phyloP scores from a whole-genome alignment of 148 eudicot species.

The Chenopodium quinoa region DNA sequence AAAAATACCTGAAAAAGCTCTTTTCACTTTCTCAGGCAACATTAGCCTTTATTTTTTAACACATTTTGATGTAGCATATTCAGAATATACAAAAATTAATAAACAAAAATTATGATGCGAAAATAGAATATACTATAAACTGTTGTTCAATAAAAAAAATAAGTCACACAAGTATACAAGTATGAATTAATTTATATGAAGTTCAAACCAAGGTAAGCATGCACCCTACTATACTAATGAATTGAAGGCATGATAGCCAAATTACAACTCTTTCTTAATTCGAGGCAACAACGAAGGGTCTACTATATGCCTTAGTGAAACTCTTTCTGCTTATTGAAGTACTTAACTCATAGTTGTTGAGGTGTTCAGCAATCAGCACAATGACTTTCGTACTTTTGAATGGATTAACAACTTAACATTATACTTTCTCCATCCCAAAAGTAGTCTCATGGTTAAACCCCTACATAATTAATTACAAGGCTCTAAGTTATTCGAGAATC shows the following conservation, averaged over 20 bases:
- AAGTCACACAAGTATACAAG: neutral
- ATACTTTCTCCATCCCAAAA: too few relatives aligned
- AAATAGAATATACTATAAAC: too few relatives aligned
- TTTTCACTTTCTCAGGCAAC: constrained; percentile 15
- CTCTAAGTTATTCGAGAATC: too few relatives aligned
- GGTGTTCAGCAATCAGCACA: too few relatives aligned
- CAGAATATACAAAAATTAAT: constrained; percentile 8
- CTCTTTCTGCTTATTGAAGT: neutral
- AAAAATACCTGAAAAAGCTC: neutral
- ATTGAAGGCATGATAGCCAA: neutral
- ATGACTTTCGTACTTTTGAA: too few relatives aligned
- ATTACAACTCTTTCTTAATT: neutral
- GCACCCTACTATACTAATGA: neutral
- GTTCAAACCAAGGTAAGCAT: neutral
- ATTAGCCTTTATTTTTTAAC: neutral
- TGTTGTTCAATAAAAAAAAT: too few relatives aligned
- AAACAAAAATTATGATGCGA: neutral
- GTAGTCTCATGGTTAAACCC: too few relatives aligned
- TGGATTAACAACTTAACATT: too few relatives aligned
- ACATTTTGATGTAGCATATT: neutral
- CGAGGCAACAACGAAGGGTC: neutral
- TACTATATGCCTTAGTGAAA: neutral
- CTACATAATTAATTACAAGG: too few relatives aligned
- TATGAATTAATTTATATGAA: too few relatives aligned
- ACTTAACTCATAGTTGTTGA: too few relatives aligned